Evolutionary conservation across 2,329 filamentous ascomycete species (phyloP).

Genomic region (Dactylonectria estremocensis): DNA sequence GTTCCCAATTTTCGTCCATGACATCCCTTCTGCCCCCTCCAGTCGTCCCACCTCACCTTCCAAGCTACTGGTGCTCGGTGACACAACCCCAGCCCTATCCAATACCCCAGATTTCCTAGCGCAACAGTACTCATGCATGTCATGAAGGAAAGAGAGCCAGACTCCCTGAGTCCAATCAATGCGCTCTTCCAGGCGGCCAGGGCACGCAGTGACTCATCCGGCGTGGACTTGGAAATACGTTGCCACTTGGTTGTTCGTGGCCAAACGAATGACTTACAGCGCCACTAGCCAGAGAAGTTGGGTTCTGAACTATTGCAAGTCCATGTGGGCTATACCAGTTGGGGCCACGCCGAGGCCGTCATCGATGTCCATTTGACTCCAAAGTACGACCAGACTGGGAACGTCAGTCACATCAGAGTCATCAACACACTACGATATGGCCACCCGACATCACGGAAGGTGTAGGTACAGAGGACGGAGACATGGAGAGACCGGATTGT

Average conservation of each 20-base stretch:
- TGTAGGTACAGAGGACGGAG: constrained; percentile 25
- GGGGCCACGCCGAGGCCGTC: neutral
- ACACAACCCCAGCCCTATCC: constrained; percentile 17
- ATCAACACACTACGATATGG: constrained; percentile 3
- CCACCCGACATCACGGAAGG: constrained; percentile 33
- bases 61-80: neutral
- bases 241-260: no score
- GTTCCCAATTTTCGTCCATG: neutral
- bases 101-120: constrained; percentile 20
- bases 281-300: no score
- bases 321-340: neutral
- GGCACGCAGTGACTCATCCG: constrained; percentile 12
- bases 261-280: no score
- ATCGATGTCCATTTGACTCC: neutral
- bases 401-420: neutral
- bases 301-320: no score
- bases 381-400: no score
- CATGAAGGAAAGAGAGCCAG: constrained; percentile 11
- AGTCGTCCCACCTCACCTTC: neutral
- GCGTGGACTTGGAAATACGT: neutral
- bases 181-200: constrained; percentile 11
- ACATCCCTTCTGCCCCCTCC: neutral
- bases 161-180: neutral
- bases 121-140: constrained; percentile 23
- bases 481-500: constrained; percentile 47